Evolutionary conservation across 75 land plant species (phyloP).

Genomic region (Cunninghamia lanceolata): DNA sequence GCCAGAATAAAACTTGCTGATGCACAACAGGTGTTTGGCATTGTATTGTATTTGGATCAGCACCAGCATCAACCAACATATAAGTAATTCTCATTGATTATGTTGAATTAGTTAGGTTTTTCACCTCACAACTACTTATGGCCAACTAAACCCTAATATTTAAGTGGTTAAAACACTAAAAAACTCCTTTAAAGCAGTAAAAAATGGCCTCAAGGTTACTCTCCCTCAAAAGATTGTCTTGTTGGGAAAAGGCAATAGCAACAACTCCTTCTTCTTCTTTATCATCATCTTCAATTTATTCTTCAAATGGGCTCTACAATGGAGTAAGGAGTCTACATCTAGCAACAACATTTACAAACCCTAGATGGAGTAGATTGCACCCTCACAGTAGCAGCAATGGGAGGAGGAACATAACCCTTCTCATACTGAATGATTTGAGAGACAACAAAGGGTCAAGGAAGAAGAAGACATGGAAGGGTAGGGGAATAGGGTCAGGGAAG

Average conservation of each 20-base stretch:
- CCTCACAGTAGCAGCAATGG: background rate
- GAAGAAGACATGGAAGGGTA: constrained; percentile 79
- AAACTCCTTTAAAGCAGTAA: background rate
- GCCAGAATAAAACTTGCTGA: too few species aligned
- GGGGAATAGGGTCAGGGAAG: constrained; percentile 93
- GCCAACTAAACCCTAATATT: background rate
- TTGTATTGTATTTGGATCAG: too few species aligned
- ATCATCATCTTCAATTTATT: background rate
- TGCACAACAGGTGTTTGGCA: too few species aligned
- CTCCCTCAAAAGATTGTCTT: background rate
- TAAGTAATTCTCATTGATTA: too few species aligned
- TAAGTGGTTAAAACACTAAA: background rate
- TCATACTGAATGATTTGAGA: constrained; percentile 62
- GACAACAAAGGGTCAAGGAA: constrained; percentile 67
- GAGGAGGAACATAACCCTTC: constrained; percentile 26
- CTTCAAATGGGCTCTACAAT: background rate
- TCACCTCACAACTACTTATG: background rate
- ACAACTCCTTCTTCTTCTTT: background rate
- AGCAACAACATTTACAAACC: background rate
- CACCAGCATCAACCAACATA: too few species aligned
- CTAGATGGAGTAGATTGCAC: background rate
- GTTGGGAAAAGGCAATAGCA: background rate
- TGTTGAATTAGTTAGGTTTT: too few species aligned
- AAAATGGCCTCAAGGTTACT: background rate
- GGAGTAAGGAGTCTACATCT: background rate